Conservation (phyloP, 2,329 filamentous ascomycete species). For the Biscogniauxia marginata region DNA sequence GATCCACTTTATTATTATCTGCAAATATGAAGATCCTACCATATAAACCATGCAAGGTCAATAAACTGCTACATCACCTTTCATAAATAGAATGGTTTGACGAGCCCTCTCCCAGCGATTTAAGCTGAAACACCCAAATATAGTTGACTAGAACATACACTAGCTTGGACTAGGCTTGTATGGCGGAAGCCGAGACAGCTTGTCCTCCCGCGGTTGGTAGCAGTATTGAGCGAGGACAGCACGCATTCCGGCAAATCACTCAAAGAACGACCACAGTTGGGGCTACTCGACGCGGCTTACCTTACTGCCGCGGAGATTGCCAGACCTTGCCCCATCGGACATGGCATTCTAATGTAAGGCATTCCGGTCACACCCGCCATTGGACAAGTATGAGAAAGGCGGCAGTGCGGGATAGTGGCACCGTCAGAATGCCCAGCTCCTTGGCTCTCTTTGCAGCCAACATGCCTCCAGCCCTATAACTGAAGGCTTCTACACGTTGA, state of each 20-base stretch:
- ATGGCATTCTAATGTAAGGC: neutral
- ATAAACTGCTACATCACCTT: neutral
- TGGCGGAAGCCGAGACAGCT: neutral
- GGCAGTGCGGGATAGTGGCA: neutral
- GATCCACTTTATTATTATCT: neutral
- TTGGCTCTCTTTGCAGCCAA: neutral
- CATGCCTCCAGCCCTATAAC: neutral
- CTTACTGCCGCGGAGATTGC: neutral
- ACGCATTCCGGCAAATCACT: neutral
- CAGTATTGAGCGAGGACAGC: neutral
- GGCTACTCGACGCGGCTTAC: neutral
- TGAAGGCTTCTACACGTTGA: neutral
- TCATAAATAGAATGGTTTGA: neutral
- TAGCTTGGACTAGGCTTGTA: neutral
- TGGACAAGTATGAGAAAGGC: neutral
- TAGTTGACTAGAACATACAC: neutral
- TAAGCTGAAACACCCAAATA: neutral
- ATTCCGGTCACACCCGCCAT: neutral
- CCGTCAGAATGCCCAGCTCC: neutral
- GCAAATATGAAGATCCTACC: neutral
- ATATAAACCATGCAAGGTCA: neutral
- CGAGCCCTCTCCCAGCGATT: neutral
- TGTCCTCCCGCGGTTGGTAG: neutral
- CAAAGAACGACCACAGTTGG: neutral
- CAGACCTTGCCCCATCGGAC: neutral